Evolutionary conservation across 2,329 filamentous ascomycete genomes (phyloP).

Genomic region (Hypoxylon sp.): DNA sequence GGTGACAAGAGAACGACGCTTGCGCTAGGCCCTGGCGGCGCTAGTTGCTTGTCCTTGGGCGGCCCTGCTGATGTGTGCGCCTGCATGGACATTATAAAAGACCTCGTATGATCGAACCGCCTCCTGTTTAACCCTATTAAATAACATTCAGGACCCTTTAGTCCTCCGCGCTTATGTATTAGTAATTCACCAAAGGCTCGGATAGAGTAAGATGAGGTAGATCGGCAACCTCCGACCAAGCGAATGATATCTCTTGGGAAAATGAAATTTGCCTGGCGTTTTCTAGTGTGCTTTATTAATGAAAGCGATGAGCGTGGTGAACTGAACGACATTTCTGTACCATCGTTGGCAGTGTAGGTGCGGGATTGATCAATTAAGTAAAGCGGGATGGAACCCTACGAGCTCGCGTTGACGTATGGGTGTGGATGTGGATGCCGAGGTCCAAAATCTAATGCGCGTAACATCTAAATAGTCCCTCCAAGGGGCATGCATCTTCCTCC

Average conservation of each 20-base stretch:
- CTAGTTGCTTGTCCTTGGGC: slow-evolving; percentile 55
- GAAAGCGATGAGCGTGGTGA: not conserved
- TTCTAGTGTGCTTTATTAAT: not conserved
- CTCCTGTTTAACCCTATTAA: not conserved
- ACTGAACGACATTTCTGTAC: slow-evolving; percentile 22
- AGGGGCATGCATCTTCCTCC: not conserved
- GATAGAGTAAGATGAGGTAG: slow-evolving; percentile 15
- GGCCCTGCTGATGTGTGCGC: slow-evolving; percentile 24
- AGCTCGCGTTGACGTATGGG: not conserved
- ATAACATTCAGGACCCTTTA: not conserved
- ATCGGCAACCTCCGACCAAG: slow-evolving; percentile 9
- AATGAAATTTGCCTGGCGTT: not conserved
- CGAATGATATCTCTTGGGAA: not conserved
- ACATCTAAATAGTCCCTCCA: slow-evolving; percentile 5
- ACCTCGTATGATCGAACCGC: not conserved
- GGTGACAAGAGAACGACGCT: slow-evolving; percentile 90
- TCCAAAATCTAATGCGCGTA: slow-evolving; percentile 10
- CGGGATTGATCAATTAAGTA: slow-evolving; percentile 1
- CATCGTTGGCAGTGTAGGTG: not conserved
- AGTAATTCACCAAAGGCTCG: not conserved
- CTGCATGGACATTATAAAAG: slow-evolving; percentile 9
- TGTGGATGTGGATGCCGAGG: slow-evolving; percentile 28
- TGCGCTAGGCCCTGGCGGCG: slow-evolving; percentile 58
- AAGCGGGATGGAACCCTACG: not conserved
- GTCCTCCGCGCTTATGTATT: not conserved